Evolutionary conservation across 108 stramenopile genomes (phyloP).

Genomic region (Bacterosira constricta): DNA sequence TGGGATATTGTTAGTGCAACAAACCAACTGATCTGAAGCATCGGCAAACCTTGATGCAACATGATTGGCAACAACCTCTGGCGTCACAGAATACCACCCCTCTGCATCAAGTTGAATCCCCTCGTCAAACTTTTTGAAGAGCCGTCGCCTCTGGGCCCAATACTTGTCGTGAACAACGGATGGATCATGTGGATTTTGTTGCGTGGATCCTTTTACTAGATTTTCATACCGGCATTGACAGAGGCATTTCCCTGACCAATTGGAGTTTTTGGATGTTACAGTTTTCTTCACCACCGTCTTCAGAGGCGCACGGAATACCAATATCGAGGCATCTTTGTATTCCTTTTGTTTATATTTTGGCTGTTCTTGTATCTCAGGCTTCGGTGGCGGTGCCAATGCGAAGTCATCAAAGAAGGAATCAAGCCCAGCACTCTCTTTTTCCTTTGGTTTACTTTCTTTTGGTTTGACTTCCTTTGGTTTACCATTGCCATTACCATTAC

Average conservation of each 20-base stretch:
- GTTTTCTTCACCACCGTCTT: slow-evolving; percentile 47
- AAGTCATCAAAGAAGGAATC: slow-evolving; percentile 54
- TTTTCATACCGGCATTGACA: slow-evolving; percentile 38
- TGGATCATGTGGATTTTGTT: slow-evolving; percentile 74
- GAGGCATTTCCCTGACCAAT: slow-evolving; percentile 24
- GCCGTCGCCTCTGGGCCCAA: slow-evolving; percentile 92
- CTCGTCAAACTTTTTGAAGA: slow-evolving; percentile 90
- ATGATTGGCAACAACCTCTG: slow-evolving; percentile 92
- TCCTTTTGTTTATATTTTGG: not conserved
- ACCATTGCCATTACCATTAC: not conserved
- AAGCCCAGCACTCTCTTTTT: slow-evolving; percentile 23
- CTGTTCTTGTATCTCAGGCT: not conserved
- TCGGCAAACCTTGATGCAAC: slow-evolving; percentile 75
- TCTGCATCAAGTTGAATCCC: slow-evolving; percentile 92
- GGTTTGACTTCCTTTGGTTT: not conserved
- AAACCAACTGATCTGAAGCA: slow-evolving; percentile 19
- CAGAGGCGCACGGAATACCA: slow-evolving; percentile 37
- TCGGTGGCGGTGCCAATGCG: slow-evolving; percentile 9
- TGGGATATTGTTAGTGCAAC: not conserved
- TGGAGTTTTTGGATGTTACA: not conserved
- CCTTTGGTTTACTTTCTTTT: not conserved
- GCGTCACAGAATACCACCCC: slow-evolving; percentile 98
- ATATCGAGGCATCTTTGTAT: slow-evolving; percentile 14
- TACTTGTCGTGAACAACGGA: slow-evolving; percentile 88
- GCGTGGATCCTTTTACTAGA: slow-evolving; percentile 16